phyloP scores from a whole-genome alignment of 2,329 filamentous ascomycete species.

The Geosmithia morbida region DNA sequence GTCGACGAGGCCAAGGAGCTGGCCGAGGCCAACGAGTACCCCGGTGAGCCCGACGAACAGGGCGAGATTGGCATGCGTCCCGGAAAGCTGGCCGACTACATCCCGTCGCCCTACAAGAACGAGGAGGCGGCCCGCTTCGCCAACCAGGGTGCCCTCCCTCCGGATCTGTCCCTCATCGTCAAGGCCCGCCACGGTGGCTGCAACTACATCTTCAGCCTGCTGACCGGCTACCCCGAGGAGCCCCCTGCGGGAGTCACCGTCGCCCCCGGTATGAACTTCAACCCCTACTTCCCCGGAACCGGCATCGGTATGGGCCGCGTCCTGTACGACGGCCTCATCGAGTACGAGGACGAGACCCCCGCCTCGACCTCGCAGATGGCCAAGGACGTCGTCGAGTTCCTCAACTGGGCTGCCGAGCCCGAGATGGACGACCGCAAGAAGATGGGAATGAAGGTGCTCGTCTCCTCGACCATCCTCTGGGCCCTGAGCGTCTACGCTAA shows the following conservation, averaged over 20 bases:
- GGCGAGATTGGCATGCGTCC: constrained; percentile 97
- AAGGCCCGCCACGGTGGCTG: constrained; percentile 96
- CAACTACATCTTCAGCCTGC: constrained; percentile 94
- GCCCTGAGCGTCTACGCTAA: constrained; percentile 94
- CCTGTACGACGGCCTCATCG: constrained; percentile 90
- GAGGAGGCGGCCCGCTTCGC: constrained; percentile 95
- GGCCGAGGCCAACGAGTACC: constrained; percentile 97
- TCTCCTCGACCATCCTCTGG: constrained; percentile 63
- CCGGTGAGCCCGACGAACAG: constrained; percentile 93
- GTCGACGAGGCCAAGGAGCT: constrained; percentile 96
- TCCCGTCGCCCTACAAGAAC: constrained; percentile 93
- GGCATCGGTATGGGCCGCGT: constrained; percentile 99
- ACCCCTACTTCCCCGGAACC: constrained; percentile 98
- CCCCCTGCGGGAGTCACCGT: constrained; percentile 78
- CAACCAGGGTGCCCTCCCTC: constrained; percentile 95
- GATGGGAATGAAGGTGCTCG: constrained; percentile 96
- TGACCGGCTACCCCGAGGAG: constrained; percentile 97
- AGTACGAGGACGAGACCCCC: constrained; percentile 93
- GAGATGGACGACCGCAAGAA: constrained; percentile 99
- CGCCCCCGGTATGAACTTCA: constrained; percentile 92
- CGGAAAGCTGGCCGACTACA: constrained; percentile 96
- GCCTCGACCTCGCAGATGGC: constrained; percentile 98
- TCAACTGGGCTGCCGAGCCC: constrained; percentile 98
- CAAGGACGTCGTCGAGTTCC: constrained; percentile 97
- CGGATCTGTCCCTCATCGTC: constrained; percentile 93